These are phyloP conservation scores for Russula lepida DNA, from an alignment of 768 basidiomycete genomes.

Conservation along the genomic window DNA sequence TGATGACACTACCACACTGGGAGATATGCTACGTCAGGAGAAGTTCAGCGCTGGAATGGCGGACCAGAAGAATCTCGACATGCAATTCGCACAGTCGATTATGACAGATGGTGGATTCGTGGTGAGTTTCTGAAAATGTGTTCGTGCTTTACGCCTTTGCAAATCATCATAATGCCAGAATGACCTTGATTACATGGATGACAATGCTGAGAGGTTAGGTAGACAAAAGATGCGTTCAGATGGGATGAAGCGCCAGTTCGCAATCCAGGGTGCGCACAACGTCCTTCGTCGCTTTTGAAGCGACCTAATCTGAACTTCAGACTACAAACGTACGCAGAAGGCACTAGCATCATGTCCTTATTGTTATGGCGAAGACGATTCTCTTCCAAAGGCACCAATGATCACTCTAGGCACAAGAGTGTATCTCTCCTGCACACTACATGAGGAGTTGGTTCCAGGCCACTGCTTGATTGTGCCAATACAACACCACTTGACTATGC, in stretches of 20 bases:
- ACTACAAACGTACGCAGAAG: constrained; percentile 92
- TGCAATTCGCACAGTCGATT: constrained; percentile 80
- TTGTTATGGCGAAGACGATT: constrained; percentile 91
- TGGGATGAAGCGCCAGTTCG: constrained; percentile 94
- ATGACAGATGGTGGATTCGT: constrained; percentile 83
- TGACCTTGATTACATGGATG: constrained; percentile 91
- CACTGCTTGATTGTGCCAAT: constrained; percentile 96
- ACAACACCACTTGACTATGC: constrained; percentile 82
- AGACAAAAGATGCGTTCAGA: constrained; percentile 94
- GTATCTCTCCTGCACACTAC: constrained; percentile 84
- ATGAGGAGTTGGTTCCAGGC: constrained; percentile 82
- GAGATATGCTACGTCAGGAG: constrained; percentile 91
- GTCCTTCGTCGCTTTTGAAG: not conserved
- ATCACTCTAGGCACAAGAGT: constrained; percentile 85
- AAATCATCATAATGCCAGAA: constrained; percentile 37
- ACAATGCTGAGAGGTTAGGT: constrained; percentile 88
- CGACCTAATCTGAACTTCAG: constrained; percentile 33
- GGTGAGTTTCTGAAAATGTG: constrained; percentile 34
- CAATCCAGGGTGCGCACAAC: constrained; percentile 67
- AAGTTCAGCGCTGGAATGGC: constrained; percentile 79
- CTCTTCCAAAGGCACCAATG: constrained; percentile 77
- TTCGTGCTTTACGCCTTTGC: not conserved
- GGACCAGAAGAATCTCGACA: constrained; percentile 89
- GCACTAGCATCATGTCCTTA: constrained; percentile 78
- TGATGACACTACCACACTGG: constrained; percentile 78